Percentiles rank a stretch among this genome's conserved stretches.
phyloP scores from a whole-genome alignment of 2,329 filamentous ascomycete genomes.

The Fusarium mundagurra region DNA sequence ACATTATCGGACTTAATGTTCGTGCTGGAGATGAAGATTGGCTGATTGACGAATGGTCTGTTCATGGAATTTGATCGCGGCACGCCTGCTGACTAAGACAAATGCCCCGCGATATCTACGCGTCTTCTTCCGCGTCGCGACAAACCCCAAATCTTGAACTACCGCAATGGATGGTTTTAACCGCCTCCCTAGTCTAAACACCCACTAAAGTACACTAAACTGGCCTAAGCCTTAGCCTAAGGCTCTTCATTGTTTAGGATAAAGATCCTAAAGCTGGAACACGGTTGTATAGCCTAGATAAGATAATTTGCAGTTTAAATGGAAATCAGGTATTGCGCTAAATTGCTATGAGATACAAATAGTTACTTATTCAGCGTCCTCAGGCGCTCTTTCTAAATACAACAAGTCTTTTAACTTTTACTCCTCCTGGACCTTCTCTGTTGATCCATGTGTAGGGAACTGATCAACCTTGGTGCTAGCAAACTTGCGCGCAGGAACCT shows the following conservation, averaged over 20 bases:
- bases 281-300: no score
- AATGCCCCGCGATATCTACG: no score
- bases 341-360: neutral
- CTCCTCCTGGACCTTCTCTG: constrained; percentile 14
- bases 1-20: neutral
- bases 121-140: neutral
- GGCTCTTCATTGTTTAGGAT: neutral
- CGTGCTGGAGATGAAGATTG: neutral
- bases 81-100: neutral
- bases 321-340: neutral
- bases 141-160: neutral
- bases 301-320: neutral
- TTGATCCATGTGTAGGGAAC: neutral
- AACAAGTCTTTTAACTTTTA: neutral
- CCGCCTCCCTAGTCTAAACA: neutral
- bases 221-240: neutral
- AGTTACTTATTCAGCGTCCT: neutral
- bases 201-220: neutral
- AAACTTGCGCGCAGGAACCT: constrained; percentile 55
- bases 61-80: neutral
- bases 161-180: neutral
- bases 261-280: neutral
- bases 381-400: neutral
- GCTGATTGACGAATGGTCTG: neutral
- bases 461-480: constrained; percentile 44